Base-by-base conservation (phyloP, 169 alveolate genomes). In the Cytauxzoon felis region DNA sequence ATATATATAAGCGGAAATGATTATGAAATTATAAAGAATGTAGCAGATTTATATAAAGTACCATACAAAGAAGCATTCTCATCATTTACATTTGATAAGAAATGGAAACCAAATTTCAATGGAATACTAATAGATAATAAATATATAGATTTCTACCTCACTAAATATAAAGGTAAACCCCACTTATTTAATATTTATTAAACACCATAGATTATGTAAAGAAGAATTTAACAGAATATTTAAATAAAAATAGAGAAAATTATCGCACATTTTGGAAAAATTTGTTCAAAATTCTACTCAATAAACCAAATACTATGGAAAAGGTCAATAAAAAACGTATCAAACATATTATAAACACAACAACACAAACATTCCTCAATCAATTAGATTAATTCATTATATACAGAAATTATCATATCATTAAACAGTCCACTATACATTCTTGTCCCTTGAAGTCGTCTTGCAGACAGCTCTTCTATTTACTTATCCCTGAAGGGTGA, bases 61-160 rank as follows among this genome's bases (percentile, higher is more conserved):
- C 34, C 19, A 16, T 34, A 60, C 63, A 75, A 64, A 34, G 56
- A 60, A 0, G 85, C 85, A 4, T 64, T 62, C 27, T 62, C 79
- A 18, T 45, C 72, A 5, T 62, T 45, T 19, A 56, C 34, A 50
- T 26, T 56, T 29, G 43, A 8, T 4, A 67, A 48, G 18, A 11
- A 56, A 13, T 33, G 49, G 9, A 53, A 54, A 53, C 69, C 85
- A 5, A 64, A 64, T 29, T 56, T 75, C 3, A 64, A 75, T 52
- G 85, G 85, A 23, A 47, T 75, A 1, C 65, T 75, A 26, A 54
- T 75, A 3, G 41, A 52, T 6, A 36, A 42, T 16, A 16, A 29
- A 19, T 49, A 63, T 11, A 34, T 64, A 1, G 29, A 48, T 7
- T 32, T 56, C 38, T 56, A 65, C 33, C 64, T 75, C 11, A 18